A percentile compares a stretch with the other conserved stretches of the same genome.
Evolutionary conservation across 1,284 basidiomycete genomes (phyloP).

Genomic region (Pholiota adiposa): DNA sequence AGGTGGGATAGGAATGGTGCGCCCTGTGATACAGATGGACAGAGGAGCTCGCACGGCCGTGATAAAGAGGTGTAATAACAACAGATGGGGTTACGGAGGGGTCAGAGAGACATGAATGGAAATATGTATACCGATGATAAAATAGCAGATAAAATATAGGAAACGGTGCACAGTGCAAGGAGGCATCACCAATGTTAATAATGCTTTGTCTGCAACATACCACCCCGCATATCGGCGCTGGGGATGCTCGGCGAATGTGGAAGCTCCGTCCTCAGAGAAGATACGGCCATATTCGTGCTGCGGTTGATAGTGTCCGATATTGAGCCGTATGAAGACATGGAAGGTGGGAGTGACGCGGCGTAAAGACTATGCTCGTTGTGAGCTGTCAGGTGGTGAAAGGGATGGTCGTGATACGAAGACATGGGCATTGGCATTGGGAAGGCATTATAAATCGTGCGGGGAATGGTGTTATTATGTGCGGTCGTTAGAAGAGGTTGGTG

Average conservation of each 20-base stretch:
- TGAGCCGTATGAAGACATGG: conserved; percentile 19
- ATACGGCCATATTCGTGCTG: conserved; percentile 44
- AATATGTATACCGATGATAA: not conserved
- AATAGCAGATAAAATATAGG: not conserved
- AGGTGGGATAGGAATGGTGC: not conserved
- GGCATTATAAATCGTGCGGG: conserved; percentile 32
- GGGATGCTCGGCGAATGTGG: conserved; percentile 33
- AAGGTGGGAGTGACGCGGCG: conserved; percentile 12
- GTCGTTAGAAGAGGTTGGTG: conserved; percentile 2
- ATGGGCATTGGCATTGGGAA: conserved; percentile 24
- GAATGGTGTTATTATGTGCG: conserved; percentile 23
- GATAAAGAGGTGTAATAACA: not conserved
- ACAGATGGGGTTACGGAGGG: not conserved
- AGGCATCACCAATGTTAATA: not conserved
- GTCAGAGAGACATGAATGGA: not conserved
- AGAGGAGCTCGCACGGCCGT: not conserved
- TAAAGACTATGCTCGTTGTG: conserved; percentile 3
- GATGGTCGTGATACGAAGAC: conserved; percentile 11
- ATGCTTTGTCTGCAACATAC: conserved; percentile 12
- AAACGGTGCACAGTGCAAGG: not conserved
- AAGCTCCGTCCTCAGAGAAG: conserved; percentile 43
- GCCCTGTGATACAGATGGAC: not conserved
- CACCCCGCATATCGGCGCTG: conserved; percentile 17
- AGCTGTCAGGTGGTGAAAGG: not conserved
- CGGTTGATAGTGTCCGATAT: conserved; percentile 32